These are phyloP conservation scores for Pythium volutum DNA, from an alignment of 352 stramenopile species.

Conservation along the genomic window DNA sequence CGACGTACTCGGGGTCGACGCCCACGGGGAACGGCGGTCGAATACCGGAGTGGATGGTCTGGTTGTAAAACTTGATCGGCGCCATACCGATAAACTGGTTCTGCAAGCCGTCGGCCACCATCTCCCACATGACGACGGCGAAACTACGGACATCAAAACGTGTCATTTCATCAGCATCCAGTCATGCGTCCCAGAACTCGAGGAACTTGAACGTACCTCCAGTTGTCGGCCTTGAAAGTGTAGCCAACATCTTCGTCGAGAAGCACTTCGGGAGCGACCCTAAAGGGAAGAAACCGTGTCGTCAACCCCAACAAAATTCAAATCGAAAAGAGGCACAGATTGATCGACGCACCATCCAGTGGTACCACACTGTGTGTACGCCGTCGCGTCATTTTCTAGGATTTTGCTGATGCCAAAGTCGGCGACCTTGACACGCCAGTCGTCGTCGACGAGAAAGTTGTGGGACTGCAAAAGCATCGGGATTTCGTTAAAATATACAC, in stretches of 20 bases:
- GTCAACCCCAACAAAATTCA: too few species aligned
- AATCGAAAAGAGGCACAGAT: neutral
- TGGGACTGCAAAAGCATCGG: constrained; percentile 53
- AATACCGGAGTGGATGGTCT: constrained; percentile 76
- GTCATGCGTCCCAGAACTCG: too few species aligned
- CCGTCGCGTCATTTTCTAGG: constrained; percentile 70
- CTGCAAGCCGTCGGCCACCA: constrained; percentile 74
- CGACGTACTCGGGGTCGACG: constrained; percentile 66
- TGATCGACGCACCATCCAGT: constrained; percentile 60
- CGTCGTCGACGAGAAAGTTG: constrained; percentile 88
- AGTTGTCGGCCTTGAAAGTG: constrained; percentile 89
- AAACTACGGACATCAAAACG: constrained; percentile 41
- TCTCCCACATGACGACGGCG: constrained; percentile 90
- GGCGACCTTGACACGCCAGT: constrained; percentile 87
- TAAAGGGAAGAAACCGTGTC: constrained; percentile 19
- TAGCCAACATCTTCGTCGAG: constrained; percentile 87
- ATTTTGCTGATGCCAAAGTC: constrained; percentile 91
- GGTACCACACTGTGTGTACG: constrained; percentile 85
- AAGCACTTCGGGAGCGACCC: constrained; percentile 86
- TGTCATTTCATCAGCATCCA: neutral
- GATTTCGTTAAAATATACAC: neutral
- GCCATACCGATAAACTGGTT: constrained; percentile 90
- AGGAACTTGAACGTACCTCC: constrained; percentile 46
- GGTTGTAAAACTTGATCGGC: constrained; percentile 90
- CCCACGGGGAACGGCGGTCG: constrained; percentile 67